Evolutionary conservation across 305 asterid species (phyloP).

Genomic region (Caryopteris hybrid): DNA sequence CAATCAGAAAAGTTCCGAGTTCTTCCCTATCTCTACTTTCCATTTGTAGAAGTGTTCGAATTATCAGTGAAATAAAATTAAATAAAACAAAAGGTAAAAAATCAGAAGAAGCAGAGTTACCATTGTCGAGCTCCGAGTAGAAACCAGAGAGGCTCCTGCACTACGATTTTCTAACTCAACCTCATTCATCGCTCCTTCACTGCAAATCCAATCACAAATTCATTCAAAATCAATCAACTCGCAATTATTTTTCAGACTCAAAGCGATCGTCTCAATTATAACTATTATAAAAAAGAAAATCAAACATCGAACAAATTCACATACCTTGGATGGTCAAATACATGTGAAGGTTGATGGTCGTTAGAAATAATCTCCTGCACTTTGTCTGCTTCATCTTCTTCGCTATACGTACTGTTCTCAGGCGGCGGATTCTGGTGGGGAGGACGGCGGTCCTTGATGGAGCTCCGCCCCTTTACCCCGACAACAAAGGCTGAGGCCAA

Average conservation of each 20-base stretch:
- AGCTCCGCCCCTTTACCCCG: constrained; percentile 30
- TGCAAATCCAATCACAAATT: constrained; percentile 22
- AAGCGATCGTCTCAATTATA: neutral
- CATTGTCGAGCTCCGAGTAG: constrained; percentile 25
- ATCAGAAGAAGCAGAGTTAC: constrained; percentile 28
- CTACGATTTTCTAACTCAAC: constrained; percentile 6
- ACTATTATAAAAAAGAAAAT: no score
- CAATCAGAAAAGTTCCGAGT: neutral
- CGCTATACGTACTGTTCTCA: constrained; percentile 16
- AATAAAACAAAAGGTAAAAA: neutral
- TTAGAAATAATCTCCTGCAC: constrained; percentile 4
- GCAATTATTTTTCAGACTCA: neutral
- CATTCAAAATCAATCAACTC: neutral
- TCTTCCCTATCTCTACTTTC: neutral
- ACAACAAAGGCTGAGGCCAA: constrained; percentile 35
- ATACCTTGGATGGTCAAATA: constrained; percentile 28
- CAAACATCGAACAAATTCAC: neutral
- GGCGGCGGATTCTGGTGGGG: constrained; percentile 25
- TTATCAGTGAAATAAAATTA: no score
- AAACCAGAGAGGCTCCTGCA: neutral
- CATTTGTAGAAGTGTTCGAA: neutral
- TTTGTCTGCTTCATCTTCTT: constrained; percentile 11
- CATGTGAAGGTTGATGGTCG: neutral
- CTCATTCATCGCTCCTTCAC: constrained; percentile 25
- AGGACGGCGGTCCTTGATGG: constrained; percentile 20